phyloP scores from a whole-genome alignment of 2,329 filamentous ascomycete species.

The Fonsecaea multimorphosa region DNA sequence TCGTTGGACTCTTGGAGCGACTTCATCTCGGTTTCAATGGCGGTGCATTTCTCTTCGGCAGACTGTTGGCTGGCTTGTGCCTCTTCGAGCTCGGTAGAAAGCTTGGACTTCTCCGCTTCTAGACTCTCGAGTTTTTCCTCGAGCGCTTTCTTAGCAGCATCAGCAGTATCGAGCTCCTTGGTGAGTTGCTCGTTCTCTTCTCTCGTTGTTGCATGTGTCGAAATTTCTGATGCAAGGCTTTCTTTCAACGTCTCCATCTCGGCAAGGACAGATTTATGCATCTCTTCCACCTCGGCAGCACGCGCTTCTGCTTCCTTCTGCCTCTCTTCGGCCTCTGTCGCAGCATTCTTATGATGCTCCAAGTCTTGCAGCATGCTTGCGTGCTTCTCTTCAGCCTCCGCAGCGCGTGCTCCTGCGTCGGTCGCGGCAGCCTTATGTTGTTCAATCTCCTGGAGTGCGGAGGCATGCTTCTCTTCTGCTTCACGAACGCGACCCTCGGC shows the following conservation, averaged over 20 bases:
- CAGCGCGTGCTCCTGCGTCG: slow-evolving; percentile 5
- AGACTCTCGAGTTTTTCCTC: slow-evolving; percentile 18
- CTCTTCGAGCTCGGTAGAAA: slow-evolving; percentile 19
- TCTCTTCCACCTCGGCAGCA: slow-evolving; percentile 15
- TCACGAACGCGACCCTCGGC: not conserved
- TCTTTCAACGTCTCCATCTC: slow-evolving; percentile 27
- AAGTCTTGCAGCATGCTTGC: not conserved
- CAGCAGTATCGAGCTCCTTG: slow-evolving; percentile 17
- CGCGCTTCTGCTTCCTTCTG: slow-evolving; percentile 13
- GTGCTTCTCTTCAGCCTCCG: not conserved
- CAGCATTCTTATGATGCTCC: not conserved
- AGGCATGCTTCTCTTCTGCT: slow-evolving; percentile 10
- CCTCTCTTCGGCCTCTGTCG: not conserved
- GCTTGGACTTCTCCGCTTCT: slow-evolving; percentile 22
- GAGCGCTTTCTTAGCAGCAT: slow-evolving; percentile 1
- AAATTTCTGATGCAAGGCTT: slow-evolving; percentile 15
- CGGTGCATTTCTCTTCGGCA: not conserved
- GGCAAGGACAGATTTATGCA: slow-evolving; percentile 17
- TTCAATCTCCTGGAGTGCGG: not conserved
- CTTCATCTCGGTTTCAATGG: slow-evolving; percentile 11
- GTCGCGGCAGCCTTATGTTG: not conserved
- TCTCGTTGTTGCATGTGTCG: slow-evolving; percentile 6
- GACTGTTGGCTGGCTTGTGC: not conserved
- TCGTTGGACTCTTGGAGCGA: slow-evolving; percentile 15
- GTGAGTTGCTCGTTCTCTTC: slow-evolving; percentile 26